Conservation (phyloP, 148 eudicot genomes). For the Heliosperma pusillum region DNA sequence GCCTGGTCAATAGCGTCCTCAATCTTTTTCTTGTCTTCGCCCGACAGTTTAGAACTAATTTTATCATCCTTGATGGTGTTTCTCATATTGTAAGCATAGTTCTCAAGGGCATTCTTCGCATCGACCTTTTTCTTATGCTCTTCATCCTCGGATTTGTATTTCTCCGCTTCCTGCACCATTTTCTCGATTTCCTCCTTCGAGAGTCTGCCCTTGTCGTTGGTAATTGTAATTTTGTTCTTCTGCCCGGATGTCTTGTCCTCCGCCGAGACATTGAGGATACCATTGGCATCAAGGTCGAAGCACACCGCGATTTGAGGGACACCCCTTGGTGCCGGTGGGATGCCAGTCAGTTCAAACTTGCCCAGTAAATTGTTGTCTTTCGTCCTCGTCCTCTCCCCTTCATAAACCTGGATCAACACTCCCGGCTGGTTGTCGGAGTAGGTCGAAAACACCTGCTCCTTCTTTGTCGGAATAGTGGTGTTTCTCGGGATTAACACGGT, state of each 20-base stretch:
- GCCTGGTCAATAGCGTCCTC: constrained; percentile 8
- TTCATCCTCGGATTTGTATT: constrained; percentile 2
- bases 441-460: constrained; percentile 9
- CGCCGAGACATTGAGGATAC: constrained; percentile 9
- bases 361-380: constrained; percentile 3
- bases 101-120: constrained; percentile 2
- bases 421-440: constrained; percentile 8
- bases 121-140: constrained; percentile 6
- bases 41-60: neutral
- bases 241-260: constrained; percentile 9
- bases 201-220: constrained; percentile 7
- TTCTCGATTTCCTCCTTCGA: constrained; percentile 6
- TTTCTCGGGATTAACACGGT: constrained; percentile 6
- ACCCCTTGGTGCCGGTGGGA: constrained; percentile 13
- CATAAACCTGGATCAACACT: neutral
- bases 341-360: constrained; percentile 8
- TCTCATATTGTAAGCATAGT: constrained; percentile 6
- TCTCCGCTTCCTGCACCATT: constrained; percentile 8
- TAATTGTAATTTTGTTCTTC: constrained; percentile 9
- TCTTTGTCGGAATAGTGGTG: constrained; percentile 9
- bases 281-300: constrained; percentile 9
- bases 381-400: constrained; percentile 5
- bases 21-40: neutral
- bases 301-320: constrained; percentile 9
- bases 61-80: constrained; percentile 8